Percentiles rank a stretch among this genome's conserved stretches.
phyloP scores from a whole-genome alignment of 352 stramenopile species.

The Pythium aquatile region DNA sequence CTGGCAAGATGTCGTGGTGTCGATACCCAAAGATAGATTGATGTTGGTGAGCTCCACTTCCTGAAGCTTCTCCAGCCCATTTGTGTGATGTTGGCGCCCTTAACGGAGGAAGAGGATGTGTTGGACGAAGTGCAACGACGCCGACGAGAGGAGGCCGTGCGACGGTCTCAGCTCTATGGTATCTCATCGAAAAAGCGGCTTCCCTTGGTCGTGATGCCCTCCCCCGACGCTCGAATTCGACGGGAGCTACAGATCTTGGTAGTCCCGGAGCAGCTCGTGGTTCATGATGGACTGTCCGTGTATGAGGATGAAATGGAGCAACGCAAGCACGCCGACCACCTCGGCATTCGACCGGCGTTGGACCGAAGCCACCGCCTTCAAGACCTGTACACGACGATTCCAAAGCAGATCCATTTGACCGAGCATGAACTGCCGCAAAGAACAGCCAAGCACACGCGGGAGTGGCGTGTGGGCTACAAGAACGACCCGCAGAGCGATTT shows the following conservation, averaged over 20 bases:
- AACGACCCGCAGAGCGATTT: conserved; percentile 38
- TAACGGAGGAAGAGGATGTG: conserved; percentile 10
- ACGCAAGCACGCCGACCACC: conserved; percentile 48
- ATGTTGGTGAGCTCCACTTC: background rate
- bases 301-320: conserved; percentile 54
- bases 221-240: conserved; percentile 40
- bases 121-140: background rate
- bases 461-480: conserved; percentile 50
- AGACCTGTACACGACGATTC: conserved; percentile 53
- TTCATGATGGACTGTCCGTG: conserved; percentile 14
- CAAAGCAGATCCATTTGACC: conserved; percentile 30
- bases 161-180: conserved; percentile 44
- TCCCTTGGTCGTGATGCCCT: conserved; percentile 33
- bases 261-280: conserved; percentile 19
- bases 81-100: background rate
- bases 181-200: conserved; percentile 32
- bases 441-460: conserved; percentile 22
- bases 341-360: conserved; percentile 43
- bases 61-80: background rate
- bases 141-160: conserved; percentile 28
- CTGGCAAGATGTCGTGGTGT: background rate
- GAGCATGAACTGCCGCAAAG: conserved; percentile 12
- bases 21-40: background rate
- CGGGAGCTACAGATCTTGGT: conserved; percentile 43
- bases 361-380: conserved; percentile 43